Conservation (phyloP, 177 flowering plant genomes). For the Vitis hybrid region DNA sequence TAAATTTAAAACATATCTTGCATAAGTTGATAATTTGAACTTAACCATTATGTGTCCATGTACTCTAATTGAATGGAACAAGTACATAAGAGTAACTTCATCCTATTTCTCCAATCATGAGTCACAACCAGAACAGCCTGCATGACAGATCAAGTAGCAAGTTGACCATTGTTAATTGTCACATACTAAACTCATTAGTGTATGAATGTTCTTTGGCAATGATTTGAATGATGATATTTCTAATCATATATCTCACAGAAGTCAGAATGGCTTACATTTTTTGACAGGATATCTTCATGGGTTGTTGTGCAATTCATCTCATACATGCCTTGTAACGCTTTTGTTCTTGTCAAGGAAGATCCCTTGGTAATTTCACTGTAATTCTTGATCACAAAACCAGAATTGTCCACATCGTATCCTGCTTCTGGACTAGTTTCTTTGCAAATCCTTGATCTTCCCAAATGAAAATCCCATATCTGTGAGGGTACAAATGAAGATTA, state of each 20-base stretch:
- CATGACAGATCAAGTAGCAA: no score
- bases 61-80: no score
- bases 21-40: no score
- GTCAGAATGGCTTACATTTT: slow-evolving; percentile 1
- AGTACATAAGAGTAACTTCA: no score
- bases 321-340: background rate
- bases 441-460: slow-evolving; percentile 2
- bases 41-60: no score
- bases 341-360: background rate
- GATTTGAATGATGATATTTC: background rate
- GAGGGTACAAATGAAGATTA: background rate
- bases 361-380: slow-evolving; percentile 5
- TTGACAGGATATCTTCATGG: background rate
- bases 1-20: no score
- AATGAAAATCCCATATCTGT: slow-evolving; percentile 18
- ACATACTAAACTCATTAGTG: background rate
- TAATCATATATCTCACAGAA: background rate
- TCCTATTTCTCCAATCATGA: no score
- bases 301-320: no score
- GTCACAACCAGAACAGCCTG: no score
- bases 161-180: no score
- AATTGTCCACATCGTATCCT: background rate
- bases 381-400: slow-evolving; percentile 6
- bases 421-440: slow-evolving; percentile 3
- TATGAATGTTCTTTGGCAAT: background rate